A percentile compares a stretch with the other conserved stretches of the same genome.
These are phyloP conservation scores for Coprinellus aureogranulatus DNA, from an alignment of 768 basidiomycete genomes.

Conservation along the genomic window DNA sequence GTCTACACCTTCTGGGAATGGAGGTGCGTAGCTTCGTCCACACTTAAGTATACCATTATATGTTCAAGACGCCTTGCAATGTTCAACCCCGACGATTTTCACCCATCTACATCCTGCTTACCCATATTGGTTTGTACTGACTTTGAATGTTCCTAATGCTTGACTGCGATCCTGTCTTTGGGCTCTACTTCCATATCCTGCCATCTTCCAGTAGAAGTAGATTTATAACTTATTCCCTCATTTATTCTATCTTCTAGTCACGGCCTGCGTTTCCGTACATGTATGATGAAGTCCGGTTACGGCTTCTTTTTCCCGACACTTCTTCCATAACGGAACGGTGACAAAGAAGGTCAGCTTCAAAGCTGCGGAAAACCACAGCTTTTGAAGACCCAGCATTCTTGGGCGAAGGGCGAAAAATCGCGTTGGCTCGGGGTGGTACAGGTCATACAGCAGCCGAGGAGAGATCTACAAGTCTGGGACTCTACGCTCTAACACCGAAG, in stretches of 20 bases:
- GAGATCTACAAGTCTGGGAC: slow-evolving; percentile 1
- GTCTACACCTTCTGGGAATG: neutral
- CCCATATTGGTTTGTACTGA: slow-evolving; percentile 1
- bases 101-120: neutral
- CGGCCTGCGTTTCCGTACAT: neutral
- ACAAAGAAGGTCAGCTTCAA: slow-evolving; percentile 1
- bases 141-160: neutral
- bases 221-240: neutral
- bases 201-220: neutral
- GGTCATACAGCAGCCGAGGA: neutral
- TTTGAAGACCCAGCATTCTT: neutral
- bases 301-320: neutral
- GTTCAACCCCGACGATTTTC: neutral
- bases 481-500: slow-evolving; percentile 7
- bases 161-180: neutral
- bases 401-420: neutral
- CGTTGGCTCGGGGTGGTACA: neutral
- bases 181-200: neutral
- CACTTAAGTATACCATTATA: neutral
- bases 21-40: neutral
- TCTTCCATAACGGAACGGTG: neutral
- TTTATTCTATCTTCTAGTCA: neutral
- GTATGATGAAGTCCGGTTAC: neutral
- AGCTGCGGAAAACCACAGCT: neutral
- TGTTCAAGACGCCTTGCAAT: neutral